A percentile compares a stretch with the other conserved stretches of the same genome.
Evolutionary conservation across 768 basidiomycete species (phyloP).

Genomic region (Phanerodontia chrysosporium): DNA sequence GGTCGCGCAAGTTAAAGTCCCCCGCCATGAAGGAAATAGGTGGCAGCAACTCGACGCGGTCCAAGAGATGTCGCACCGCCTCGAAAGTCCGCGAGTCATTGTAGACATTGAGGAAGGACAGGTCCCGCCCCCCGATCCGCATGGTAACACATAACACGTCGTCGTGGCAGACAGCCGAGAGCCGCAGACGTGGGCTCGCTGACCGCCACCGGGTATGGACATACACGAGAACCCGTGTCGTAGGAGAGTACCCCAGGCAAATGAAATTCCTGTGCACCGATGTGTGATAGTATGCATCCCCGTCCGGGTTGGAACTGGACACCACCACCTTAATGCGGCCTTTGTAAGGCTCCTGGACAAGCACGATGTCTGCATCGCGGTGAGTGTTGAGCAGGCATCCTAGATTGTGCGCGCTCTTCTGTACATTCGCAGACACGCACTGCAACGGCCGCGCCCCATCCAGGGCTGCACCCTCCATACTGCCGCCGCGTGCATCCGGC

Average conservation of each 20-base stretch:
- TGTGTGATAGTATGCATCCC: constrained; percentile 3
- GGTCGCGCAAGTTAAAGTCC: constrained; percentile 12
- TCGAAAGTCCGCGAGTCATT: not conserved
- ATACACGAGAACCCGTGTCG: not conserved
- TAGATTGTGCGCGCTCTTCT: not conserved
- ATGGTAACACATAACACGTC: constrained; percentile 4
- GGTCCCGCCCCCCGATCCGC: not conserved
- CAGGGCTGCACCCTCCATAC: not conserved
- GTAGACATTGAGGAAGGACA: constrained; percentile 10
- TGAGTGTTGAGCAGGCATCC: not conserved
- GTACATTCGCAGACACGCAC: constrained; percentile 8
- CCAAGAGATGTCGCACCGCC: not conserved
- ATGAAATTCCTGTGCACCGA: not conserved
- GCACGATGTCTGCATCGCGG: constrained; percentile 7
- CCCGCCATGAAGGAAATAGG: constrained; percentile 2
- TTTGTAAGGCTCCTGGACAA: constrained; percentile 8
- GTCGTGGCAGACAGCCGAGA: not conserved
- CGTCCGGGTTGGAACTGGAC: not conserved
- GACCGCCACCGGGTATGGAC: not conserved
- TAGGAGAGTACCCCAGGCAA: not conserved
- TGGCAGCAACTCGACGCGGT: not conserved
- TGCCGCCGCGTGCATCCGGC: too few species aligned
- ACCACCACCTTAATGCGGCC: constrained; percentile 1
- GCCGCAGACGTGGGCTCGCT: not conserved
- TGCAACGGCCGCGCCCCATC: not conserved